Percentiles rank a stretch among this genome's conserved stretches.
phyloP scores from a whole-genome alignment of 331 rosid genomes.

The Phaseolus coccineus region DNA sequence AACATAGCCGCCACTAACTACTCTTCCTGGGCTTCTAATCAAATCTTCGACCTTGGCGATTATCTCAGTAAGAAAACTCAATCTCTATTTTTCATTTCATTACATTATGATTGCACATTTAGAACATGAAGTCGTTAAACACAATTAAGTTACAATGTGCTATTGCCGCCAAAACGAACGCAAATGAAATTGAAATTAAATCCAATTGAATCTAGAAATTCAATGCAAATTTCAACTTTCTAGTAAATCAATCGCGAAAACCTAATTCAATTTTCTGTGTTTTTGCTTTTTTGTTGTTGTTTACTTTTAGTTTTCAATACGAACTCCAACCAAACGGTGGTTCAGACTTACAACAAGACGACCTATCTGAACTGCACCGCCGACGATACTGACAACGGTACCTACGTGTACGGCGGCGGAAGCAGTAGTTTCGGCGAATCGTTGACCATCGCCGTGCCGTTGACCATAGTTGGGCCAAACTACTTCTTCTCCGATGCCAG shows the following conservation, averaged over 20 bases:
- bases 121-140: slow-evolving; percentile 8
- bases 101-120: background rate
- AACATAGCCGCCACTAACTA: slow-evolving; percentile 71
- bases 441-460: slow-evolving; percentile 64
- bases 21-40: slow-evolving; percentile 74
- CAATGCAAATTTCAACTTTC: background rate
- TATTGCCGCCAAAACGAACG: background rate
- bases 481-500: slow-evolving; percentile 76
- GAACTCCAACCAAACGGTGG: slow-evolving; percentile 75
- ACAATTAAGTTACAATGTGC: background rate
- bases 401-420: slow-evolving; percentile 63
- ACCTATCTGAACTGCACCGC: slow-evolving; percentile 59
- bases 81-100: background rate
- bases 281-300: background rate
- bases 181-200: background rate
- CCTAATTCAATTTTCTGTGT: slow-evolving; percentile 1
- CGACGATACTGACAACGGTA: slow-evolving; percentile 65
- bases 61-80: slow-evolving; percentile 66
- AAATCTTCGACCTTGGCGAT: slow-evolving; percentile 84
- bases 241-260: background rate
- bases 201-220: background rate
- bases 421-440: slow-evolving; percentile 36
- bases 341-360: slow-evolving; percentile 77
- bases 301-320: slow-evolving; percentile 67
- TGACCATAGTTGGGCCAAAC: slow-evolving; percentile 64